A percentile compares a stretch with the other conserved stretches of the same genome.
Evolutionary conservation across 768 basidiomycete species (phyloP).

Genomic region (Amanita rimosa): DNA sequence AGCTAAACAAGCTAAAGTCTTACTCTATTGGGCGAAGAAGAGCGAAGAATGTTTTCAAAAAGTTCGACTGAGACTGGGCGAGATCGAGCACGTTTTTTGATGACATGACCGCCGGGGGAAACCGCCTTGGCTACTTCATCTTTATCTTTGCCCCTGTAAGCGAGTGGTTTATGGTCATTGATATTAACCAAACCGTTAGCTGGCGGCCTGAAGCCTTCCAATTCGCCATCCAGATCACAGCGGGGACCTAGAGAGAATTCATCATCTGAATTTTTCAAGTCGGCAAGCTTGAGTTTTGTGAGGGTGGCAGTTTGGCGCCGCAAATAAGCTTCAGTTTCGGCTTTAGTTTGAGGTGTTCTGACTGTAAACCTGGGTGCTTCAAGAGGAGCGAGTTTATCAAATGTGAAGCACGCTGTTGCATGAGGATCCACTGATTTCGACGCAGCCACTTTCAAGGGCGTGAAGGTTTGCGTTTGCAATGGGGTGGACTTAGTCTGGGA

Average conservation of each 20-base stretch:
- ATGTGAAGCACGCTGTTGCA: constrained; percentile 25
- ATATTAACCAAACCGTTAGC: constrained; percentile 9
- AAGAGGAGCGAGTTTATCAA: constrained; percentile 46
- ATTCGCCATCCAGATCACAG: constrained; percentile 33
- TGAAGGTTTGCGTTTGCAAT: constrained; percentile 35
- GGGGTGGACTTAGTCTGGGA: constrained; percentile 39
- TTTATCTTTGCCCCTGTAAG: constrained; percentile 26
- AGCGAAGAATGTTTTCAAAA: constrained; percentile 34
- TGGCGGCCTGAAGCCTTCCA: constrained; percentile 12
- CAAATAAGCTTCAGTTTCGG: constrained; percentile 40
- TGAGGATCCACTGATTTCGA: constrained; percentile 18
- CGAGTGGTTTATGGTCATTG: constrained; percentile 4
- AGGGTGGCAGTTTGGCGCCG: constrained; percentile 52
- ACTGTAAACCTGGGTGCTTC: constrained; percentile 37
- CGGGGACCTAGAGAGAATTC: constrained; percentile 43
- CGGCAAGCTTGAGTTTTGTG: constrained; percentile 49
- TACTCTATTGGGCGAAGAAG: constrained; percentile 33
- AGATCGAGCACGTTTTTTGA: constrained; percentile 63
- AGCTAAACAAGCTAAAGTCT: constrained; percentile 10
- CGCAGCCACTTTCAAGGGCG: constrained; percentile 36
- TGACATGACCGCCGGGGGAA: constrained; percentile 69
- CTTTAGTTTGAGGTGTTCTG: constrained; percentile 40
- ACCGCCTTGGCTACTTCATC: constrained; percentile 61
- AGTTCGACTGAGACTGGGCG: constrained; percentile 62
- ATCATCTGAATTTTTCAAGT: constrained; percentile 35